A percentile compares a stretch with the other conserved stretches of the same genome.
Conservation (phyloP, 1,284 basidiomycete species). For the Austroboletus niveus region DNA sequence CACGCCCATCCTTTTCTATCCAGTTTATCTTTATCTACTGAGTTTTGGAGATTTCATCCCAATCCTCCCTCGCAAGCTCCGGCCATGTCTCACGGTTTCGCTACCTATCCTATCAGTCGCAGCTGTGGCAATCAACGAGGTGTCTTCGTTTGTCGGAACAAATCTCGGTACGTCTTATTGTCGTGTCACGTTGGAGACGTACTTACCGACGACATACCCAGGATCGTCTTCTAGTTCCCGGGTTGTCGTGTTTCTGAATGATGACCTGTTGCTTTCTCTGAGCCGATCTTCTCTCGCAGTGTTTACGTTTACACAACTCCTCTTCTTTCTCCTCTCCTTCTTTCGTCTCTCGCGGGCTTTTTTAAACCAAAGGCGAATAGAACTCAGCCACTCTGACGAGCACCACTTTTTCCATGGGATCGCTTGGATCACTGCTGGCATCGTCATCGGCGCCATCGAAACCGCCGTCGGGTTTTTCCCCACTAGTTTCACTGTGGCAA, state of each 20-base stretch:
- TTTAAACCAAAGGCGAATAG: conserved; percentile 50
- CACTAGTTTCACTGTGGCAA: conserved; percentile 47
- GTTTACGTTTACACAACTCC: conserved; percentile 53
- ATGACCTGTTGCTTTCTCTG: conserved; percentile 52
- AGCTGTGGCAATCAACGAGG: conserved; percentile 52
- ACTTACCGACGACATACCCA: conserved; percentile 14
- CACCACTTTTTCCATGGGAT: conserved; percentile 56
- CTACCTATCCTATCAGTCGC: conserved; percentile 50
- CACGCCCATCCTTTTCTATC: conserved; percentile 57
- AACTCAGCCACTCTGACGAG: conserved; percentile 44
- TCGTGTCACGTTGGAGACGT: not conserved
- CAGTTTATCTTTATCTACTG: conserved; percentile 52
- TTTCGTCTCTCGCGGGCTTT: conserved; percentile 53
- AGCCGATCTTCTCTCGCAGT: conserved; percentile 58
- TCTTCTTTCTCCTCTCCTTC: conserved; percentile 56
- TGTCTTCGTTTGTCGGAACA: conserved; percentile 64
- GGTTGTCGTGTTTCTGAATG: conserved; percentile 43
- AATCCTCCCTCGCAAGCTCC: conserved; percentile 49
- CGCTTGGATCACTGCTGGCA: conserved; percentile 57
- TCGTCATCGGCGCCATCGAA: conserved; percentile 64
- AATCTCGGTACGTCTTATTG: conserved; percentile 46
- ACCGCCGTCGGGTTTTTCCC: conserved; percentile 60
- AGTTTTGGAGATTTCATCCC: conserved; percentile 48
- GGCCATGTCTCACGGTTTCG: conserved; percentile 42
- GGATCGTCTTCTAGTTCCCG: conserved; percentile 16